Percentiles rank a stretch among this genome's conserved stretches.
These are phyloP conservation scores for Tricholoma hemisulphureum DNA, from an alignment of 768 basidiomycete species.

Conservation along the genomic window DNA sequence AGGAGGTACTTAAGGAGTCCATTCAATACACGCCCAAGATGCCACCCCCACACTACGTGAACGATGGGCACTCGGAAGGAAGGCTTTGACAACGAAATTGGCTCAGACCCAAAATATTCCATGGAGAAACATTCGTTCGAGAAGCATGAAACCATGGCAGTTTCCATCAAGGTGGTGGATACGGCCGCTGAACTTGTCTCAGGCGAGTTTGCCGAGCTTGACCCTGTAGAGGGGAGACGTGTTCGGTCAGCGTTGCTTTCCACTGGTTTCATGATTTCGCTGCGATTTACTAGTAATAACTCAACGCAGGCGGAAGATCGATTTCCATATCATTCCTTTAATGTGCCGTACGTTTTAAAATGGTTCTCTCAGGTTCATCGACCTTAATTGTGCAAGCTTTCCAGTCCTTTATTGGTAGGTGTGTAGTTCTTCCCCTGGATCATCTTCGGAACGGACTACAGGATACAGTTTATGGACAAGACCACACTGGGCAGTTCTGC, in stretches of 20 bases:
- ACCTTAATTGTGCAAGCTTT: background rate
- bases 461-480: constrained; percentile 82
- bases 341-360: constrained; percentile 61
- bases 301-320: constrained; percentile 54
- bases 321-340: constrained; percentile 62
- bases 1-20: too few relatives aligned
- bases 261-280: background rate
- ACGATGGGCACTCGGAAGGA: background rate
- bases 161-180: constrained; percentile 53
- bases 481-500: constrained; percentile 65
- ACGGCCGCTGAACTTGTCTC: constrained; percentile 59
- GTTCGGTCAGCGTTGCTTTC: constrained; percentile 43
- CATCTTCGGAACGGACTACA: constrained; percentile 19
- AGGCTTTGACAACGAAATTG: too few relatives aligned
- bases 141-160: constrained; percentile 34
- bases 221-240: constrained; percentile 50
- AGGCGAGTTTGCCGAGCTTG: constrained; percentile 42
- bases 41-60: too few relatives aligned
- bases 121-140: constrained; percentile 24
- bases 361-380: too few relatives aligned
- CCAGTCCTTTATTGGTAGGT: constrained; percentile 58
- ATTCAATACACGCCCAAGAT: too few relatives aligned
- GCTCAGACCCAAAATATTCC: background rate
- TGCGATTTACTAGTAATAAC: background rate
- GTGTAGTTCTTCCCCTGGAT: too few relatives aligned